These are phyloP conservation scores for Begonia loranthoides DNA, from an alignment of 306 rosid genomes.

Conservation along the genomic window DNA sequence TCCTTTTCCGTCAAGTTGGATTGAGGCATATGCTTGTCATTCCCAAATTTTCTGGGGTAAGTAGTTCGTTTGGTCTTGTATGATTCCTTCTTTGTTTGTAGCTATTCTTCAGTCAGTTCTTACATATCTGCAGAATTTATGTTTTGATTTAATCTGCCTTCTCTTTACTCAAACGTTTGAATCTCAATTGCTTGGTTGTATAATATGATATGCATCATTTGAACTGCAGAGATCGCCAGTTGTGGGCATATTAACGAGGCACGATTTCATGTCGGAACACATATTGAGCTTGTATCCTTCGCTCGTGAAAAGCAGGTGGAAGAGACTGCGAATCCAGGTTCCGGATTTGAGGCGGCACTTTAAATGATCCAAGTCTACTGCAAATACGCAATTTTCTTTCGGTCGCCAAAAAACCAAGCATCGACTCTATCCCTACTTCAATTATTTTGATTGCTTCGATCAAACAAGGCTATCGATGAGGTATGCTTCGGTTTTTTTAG, in stretches of 20 bases:
- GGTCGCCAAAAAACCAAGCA: no score
- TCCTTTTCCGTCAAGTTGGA: slow-evolving; percentile 68
- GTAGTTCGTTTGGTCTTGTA: slow-evolving; percentile 16
- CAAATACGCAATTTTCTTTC: no score
- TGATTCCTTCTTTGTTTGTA: no score
- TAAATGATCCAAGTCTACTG: not conserved
- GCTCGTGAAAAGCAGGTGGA: slow-evolving; percentile 58
- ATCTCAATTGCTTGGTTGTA: no score
- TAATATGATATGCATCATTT: not conserved
- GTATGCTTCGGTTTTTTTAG: no score
- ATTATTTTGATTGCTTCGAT: no score
- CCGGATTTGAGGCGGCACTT: slow-evolving; percentile 12
- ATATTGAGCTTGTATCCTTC: slow-evolving; percentile 58
- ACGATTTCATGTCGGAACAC: slow-evolving; percentile 85
- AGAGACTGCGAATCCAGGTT: slow-evolving; percentile 43
- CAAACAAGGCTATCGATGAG: no score
- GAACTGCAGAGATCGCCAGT: slow-evolving; percentile 64
- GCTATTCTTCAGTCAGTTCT: no score
- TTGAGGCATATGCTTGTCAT: slow-evolving; percentile 83
- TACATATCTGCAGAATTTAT: no score
- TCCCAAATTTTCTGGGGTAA: slow-evolving; percentile 71
- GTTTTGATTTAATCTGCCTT: no score
- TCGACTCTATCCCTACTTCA: no score
- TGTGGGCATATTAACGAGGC: slow-evolving; percentile 78
- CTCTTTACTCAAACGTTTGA: no score